Evolutionary conservation across 2,329 filamentous ascomycete genomes (phyloP), one percentile per base, ranked within the genome.

Genomic region (Paradendryphiella salina): DNA sequence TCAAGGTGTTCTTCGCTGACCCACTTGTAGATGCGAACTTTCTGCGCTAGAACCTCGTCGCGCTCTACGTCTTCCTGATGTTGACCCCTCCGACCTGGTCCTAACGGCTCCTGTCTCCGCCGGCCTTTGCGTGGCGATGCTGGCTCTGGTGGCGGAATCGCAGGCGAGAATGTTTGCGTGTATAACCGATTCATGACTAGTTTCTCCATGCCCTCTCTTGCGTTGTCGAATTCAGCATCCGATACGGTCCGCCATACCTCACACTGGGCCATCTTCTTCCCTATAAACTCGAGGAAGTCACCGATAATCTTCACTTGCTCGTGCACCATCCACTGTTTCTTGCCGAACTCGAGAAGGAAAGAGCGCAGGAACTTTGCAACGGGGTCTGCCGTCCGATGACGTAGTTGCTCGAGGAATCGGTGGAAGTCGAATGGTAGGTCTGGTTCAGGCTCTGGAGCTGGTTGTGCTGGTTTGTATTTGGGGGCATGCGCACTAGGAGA

Each of bases 251-350:
- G 85, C 94, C 94, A 99, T 3, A 99, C 90, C 56, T 99, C 94
- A 68, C 94, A 99, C 59, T 90, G 83, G 11, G 88, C 90, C 95
- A 99, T 99, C 77, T 97, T 97, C 76, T 96, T 96, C 46, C 89
- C 89, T 58, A 99, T 99, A 67, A 99, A 99, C 36, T 91, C 86
- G 39, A 99, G 79, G 63, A 99, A 99, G 71, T 99, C 95, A 60
- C 90, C 85, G 54, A 99, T 96, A 56, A 99, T 97, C 76, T 99
- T 99, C 70, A 97, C 94, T 73, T 99, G 94, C 75, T 99, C 94
- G 71, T 99, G 94, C 5, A 96, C 94, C 89, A 96, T 96, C 94
- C 94, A 99, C 74, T 97, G 94, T 62, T 92, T 90, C 77, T 97
- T 99, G 29, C 86, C 90, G 74, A 99, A 99, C 72, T 99, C 95